Percentiles rank a stretch among this genome's conserved stretches.
Evolutionary conservation across 805 yeast species (phyloP).

Genomic region (Yamadazyma paraphyllophila): DNA sequence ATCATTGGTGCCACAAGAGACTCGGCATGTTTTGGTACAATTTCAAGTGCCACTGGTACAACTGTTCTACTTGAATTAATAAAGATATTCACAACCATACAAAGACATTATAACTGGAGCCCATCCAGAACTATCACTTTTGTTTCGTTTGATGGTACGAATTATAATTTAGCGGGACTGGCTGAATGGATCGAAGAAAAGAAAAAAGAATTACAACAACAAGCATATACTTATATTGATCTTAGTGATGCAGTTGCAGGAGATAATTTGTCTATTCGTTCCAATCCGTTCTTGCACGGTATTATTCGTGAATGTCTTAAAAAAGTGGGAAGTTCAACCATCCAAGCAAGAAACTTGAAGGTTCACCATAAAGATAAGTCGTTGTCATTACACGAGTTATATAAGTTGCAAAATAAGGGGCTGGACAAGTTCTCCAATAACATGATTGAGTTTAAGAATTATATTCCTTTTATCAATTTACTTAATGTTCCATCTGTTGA

Average conservation of each 20-base stretch:
- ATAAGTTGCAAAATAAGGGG: constrained; percentile 21
- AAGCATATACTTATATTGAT: constrained; percentile 72
- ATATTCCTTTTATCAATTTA: constrained; percentile 61
- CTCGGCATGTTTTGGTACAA: constrained; percentile 71
- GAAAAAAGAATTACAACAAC: constrained; percentile 50
- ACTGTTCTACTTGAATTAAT: constrained; percentile 69
- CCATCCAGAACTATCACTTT: constrained; percentile 83
- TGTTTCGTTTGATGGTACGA: constrained; percentile 78
- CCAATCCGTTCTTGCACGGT: constrained; percentile 63
- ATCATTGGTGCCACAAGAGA: constrained; percentile 85
- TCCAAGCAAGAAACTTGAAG: constrained; percentile 6
- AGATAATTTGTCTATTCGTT: constrained; percentile 49
- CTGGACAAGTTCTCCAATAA: constrained; percentile 30
- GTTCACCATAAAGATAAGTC: constrained; percentile 11
- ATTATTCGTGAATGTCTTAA: constrained; percentile 44
- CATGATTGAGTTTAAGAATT: constrained; percentile 53
- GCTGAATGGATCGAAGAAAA: constrained; percentile 69
- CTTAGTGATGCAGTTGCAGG: constrained; percentile 63
- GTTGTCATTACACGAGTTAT: constrained; percentile 21
- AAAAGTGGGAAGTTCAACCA: constrained; percentile 18
- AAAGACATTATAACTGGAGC: constrained; percentile 66
- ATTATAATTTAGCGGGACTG: constrained; percentile 82
- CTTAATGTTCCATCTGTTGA: constrained; percentile 72
- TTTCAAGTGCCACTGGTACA: constrained; percentile 71
- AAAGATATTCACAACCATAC: constrained; percentile 62